Percentiles rank a stretch among this genome's conserved stretches.
phyloP scores from a whole-genome alignment of 2,329 filamentous ascomycete species.

The Elsinoe ampelina region DNA sequence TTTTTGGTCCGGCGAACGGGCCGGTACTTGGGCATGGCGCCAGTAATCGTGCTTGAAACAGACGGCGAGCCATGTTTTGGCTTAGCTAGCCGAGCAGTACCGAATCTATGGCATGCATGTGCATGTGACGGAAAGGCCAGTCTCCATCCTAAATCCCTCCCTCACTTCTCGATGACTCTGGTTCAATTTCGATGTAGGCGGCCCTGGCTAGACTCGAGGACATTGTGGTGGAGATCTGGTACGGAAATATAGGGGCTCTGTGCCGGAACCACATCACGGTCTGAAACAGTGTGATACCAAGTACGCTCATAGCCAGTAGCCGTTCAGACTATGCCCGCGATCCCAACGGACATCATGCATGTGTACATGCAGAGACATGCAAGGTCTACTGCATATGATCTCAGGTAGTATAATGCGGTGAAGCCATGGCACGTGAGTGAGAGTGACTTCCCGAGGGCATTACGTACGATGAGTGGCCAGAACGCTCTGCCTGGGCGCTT shows the following conservation, averaged over 20 bases:
- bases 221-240: too few relatives aligned
- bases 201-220: too few relatives aligned
- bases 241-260: too few relatives aligned
- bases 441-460: neutral
- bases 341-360: neutral
- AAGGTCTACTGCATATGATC: neutral
- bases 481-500: neutral
- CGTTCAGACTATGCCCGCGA: neutral
- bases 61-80: neutral
- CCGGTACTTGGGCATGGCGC: neutral
- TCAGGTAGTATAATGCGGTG: neutral
- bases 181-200: neutral
- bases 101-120: neutral
- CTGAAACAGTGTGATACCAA: too few relatives aligned
- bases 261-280: too few relatives aligned
- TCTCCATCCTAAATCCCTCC: neutral
- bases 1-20: constrained; percentile 1
- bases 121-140: neutral
- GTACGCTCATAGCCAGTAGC: neutral
- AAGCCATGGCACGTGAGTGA: neutral
- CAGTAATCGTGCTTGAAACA: neutral
- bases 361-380: constrained; percentile 3
- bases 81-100: constrained; percentile 1
- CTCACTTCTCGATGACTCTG: neutral
- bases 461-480: constrained; percentile 4